Evolutionary conservation across 1,284 basidiomycete genomes (phyloP).

Genomic region (Rhodotorula sp.): DNA sequence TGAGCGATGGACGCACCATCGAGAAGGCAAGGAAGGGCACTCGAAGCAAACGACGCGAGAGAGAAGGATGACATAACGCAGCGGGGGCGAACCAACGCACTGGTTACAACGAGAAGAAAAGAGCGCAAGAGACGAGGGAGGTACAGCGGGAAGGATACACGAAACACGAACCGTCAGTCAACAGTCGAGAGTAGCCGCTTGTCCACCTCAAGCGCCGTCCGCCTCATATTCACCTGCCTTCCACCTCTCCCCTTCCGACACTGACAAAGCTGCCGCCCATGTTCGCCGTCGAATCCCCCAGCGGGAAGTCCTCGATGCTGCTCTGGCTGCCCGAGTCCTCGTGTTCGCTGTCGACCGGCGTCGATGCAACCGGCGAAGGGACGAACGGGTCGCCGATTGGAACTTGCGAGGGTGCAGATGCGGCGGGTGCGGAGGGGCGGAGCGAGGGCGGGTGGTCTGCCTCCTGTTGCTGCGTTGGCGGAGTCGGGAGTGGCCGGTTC

Average conservation of each 20-base stretch:
- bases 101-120: neutral
- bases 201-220: too few relatives aligned
- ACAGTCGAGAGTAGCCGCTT: too few relatives aligned
- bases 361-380: neutral
- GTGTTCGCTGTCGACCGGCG: neutral
- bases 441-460: neutral
- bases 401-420: neutral
- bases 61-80: neutral
- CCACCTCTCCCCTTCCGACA: neutral
- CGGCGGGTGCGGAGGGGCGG: neutral
- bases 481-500: neutral
- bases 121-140: too few relatives aligned
- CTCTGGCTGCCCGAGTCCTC: slow-evolving; percentile 5
- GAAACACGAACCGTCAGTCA: too few relatives aligned
- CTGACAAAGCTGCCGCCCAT: slow-evolving; percentile 18
- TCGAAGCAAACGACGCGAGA: neutral
- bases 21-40: too few relatives aligned
- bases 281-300: neutral
- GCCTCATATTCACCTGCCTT: neutral
- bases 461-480: neutral
- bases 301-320: slow-evolving; percentile 23
- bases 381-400: neutral
- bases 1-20: too few relatives aligned
- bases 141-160: too few relatives aligned
- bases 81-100: neutral